A percentile compares a stretch with the other conserved stretches of the same genome.
These are phyloP conservation scores for Botrytis galanthina DNA, from an alignment of 2,329 filamentous ascomycete species.

Conservation along the genomic window DNA sequence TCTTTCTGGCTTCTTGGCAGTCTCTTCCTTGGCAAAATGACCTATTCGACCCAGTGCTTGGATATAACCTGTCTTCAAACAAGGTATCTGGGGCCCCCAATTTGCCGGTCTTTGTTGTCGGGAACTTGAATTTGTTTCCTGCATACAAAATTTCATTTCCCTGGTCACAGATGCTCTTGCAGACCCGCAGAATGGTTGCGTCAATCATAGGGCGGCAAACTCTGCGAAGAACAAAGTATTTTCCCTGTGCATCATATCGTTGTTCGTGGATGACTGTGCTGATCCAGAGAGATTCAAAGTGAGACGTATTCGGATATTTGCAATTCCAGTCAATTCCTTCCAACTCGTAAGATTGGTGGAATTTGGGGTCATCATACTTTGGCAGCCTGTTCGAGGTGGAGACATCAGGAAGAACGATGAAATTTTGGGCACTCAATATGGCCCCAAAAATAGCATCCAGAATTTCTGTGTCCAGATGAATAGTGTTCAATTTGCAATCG, in stretches of 20 bases:
- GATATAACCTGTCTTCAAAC: background rate
- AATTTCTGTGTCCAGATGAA: background rate
- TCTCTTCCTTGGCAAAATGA: background rate
- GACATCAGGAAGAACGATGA: background rate
- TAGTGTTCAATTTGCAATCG: background rate
- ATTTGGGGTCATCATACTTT: background rate
- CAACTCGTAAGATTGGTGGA: background rate
- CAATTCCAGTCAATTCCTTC: background rate
- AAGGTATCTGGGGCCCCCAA: background rate
- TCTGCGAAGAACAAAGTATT: background rate
- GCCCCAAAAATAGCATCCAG: background rate
- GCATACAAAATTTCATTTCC: background rate
- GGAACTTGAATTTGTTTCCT: background rate
- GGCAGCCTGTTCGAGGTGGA: background rate
- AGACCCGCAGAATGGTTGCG: background rate
- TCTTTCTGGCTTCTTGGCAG: background rate
- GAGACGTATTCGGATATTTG: no score
- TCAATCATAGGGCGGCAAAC: background rate
- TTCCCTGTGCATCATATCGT: background rate
- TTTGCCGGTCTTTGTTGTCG: background rate
- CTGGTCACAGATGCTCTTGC: background rate
- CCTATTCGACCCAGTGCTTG: background rate
- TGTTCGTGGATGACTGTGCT: background rate
- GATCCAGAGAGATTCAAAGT: background rate
- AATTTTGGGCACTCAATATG: background rate